These are phyloP conservation scores for Saccharomyces hybrid DNA, from an alignment of 1,139 yeast genomes.

Conservation along the genomic window DNA sequence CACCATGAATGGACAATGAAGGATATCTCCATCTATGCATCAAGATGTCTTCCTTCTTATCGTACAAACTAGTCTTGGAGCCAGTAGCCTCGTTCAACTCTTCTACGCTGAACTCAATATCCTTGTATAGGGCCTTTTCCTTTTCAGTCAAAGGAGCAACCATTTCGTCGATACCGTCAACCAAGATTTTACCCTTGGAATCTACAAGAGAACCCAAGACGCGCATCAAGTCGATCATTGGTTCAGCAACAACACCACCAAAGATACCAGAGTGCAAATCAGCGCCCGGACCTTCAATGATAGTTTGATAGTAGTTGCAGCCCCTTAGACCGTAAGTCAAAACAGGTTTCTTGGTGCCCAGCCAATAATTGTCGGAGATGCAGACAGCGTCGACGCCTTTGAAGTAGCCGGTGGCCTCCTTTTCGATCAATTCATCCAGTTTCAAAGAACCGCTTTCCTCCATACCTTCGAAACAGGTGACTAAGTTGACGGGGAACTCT, in stretches of 20 bases:
- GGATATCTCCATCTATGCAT: slow-evolving; percentile 99
- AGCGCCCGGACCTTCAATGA: slow-evolving; percentile 85
- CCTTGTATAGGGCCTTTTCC: slow-evolving; percentile 73
- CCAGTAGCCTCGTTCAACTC: slow-evolving; percentile 89
- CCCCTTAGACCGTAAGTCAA: slow-evolving; percentile 97
- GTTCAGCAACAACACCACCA: slow-evolving; percentile 96
- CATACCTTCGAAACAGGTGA: slow-evolving; percentile 97
- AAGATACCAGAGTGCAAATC: slow-evolving; percentile 96
- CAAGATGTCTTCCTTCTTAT: slow-evolving; percentile 71
- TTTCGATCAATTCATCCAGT: slow-evolving; percentile 69
- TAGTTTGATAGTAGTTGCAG: slow-evolving; percentile 81
- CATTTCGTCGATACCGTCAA: slow-evolving; percentile 88
- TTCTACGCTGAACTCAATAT: slow-evolving; percentile 73
- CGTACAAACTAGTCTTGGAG: slow-evolving; percentile 70
- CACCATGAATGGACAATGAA: slow-evolving; percentile 89
- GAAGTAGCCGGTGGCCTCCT: slow-evolving; percentile 74
- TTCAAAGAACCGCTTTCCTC: slow-evolving; percentile 96
- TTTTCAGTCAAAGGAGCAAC: slow-evolving; percentile 83
- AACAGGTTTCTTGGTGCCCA: slow-evolving; percentile 93
- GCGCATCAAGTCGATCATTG: slow-evolving; percentile 86
- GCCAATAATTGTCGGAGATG: slow-evolving; percentile 96
- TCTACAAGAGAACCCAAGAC: slow-evolving; percentile 72
- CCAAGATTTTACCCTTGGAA: slow-evolving; percentile 68
- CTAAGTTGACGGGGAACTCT: slow-evolving; percentile 88
- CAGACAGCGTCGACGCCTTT: slow-evolving; percentile 88